Base-by-base conservation (phyloP, 83 land plant species). In the Diphasiastrum complanatum region DNA sequence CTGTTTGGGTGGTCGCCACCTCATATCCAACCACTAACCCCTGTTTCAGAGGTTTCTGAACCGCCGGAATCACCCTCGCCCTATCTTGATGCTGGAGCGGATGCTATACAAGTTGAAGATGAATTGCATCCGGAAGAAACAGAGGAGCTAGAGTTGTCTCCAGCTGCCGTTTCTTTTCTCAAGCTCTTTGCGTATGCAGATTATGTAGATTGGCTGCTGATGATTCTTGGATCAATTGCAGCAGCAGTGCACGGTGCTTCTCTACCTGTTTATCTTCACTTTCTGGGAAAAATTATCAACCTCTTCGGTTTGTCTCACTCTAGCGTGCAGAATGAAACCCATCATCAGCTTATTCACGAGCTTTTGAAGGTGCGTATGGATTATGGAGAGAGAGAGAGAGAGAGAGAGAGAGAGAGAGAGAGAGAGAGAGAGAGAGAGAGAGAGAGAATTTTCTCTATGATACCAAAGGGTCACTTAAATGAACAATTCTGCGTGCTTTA, bases 61-160 rank as follows among this genome's bases (percentile, higher is more conserved):
- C 99, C 99, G 33, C 99, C 99, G 67, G 99, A 95, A 67, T 95
- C 99, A 33, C 96, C 99, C 51, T 95, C 92, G 19, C 96, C 96
- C 29, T 88, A 88, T 66, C 26, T 83, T 66, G 98, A 88, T 33
- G 12, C 74, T 25, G 76, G 66, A 14, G 63, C 61, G 10, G 32
- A 19, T 19, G 49, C 67, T 12, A 45, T 60, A 25, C 25, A 47
- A 23, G 68, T 65, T 25, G 70, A 55, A 16, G 59, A 55, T 27
- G 59, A 55, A 10, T 41, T 41, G n/a, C 19, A 3, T 29, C 49
- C 49, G 25, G 57, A 40, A 41, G 58, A 37, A 24, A 26, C 48
- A 26, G 49, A 37, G 5, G 63, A 33, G 25, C 41, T 43, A n/a
- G n/a, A 88, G 60, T 81, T 80, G 29, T 83, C 97, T n/a, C 93